Conservation (phyloP, 805 yeast genomes). For the Schizosaccharomyces osmophilus region DNA sequence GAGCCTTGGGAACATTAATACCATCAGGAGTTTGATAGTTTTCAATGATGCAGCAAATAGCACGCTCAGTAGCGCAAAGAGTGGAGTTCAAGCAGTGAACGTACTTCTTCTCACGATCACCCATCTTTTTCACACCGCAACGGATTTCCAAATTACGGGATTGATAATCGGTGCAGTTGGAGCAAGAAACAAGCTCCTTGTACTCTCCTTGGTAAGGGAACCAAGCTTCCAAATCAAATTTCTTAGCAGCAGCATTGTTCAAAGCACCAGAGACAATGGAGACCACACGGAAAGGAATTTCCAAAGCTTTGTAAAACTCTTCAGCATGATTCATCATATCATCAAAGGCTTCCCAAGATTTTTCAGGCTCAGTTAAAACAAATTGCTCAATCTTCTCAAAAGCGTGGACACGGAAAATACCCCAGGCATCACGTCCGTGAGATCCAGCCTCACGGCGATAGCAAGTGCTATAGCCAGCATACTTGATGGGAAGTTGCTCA, state of each 20-base stretch:
- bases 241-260: conserved; percentile 97
- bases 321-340: conserved; percentile 79
- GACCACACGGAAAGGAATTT: conserved; percentile 87
- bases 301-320: conserved; percentile 76
- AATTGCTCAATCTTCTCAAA: conserved; percentile 97
- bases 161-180: conserved; percentile 98
- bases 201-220: conserved; percentile 98
- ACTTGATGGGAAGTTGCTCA: conserved; percentile 67
- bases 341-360: conserved; percentile 93
- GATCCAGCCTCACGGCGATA: conserved; percentile 99
- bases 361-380: conserved; percentile 85
- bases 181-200: conserved; percentile 93
- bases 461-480: conserved; percentile 95
- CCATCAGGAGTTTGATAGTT: conserved; percentile 86
- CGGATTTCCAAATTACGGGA: conserved; percentile 95
- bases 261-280: conserved; percentile 96
- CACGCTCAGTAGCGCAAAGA: conserved; percentile 92
- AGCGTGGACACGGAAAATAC: conserved; percentile 95
- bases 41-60: conserved; percentile 88
- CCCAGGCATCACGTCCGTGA: conserved; percentile 99
- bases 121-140: conserved; percentile 90
- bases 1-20: conserved; percentile 62
- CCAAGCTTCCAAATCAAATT: conserved; percentile 98
- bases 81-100: conserved; percentile 97
- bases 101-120: conserved; percentile 87